Conservation (phyloP, 2,329 filamentous ascomycete species). For the Alternaria postmessia region DNA sequence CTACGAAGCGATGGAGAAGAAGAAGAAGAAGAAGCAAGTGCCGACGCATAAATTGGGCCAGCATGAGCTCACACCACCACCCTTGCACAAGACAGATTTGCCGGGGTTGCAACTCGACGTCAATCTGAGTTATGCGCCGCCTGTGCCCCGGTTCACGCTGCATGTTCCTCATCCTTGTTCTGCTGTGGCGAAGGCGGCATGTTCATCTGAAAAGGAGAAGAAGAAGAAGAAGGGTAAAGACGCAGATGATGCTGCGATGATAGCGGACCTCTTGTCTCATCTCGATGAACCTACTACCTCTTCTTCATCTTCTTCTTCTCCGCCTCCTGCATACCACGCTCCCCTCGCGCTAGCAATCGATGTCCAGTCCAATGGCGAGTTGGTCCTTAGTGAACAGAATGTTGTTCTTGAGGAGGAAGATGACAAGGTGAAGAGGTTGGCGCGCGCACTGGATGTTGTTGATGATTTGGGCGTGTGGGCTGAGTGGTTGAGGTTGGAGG, state of each 20-base stretch:
- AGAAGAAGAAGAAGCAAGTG: slow-evolving; percentile 39
- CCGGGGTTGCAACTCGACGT: slow-evolving; percentile 37
- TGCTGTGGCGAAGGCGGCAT: background rate
- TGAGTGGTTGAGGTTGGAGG: slow-evolving; percentile 56
- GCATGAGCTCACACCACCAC: no score
- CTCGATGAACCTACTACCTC: slow-evolving; percentile 9
- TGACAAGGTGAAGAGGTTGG: slow-evolving; percentile 47
- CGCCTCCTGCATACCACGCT: slow-evolving; percentile 40
- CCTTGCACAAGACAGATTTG: no score
- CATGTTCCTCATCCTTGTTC: slow-evolving; percentile 41
- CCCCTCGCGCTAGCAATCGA: slow-evolving; percentile 63
- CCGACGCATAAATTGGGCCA: slow-evolving; percentile 14
- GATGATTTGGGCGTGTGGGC: slow-evolving; percentile 62
- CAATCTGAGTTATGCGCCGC: slow-evolving; percentile 43
- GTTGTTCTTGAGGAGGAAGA: slow-evolving; percentile 45
- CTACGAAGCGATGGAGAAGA: no score
- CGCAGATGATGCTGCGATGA: background rate
- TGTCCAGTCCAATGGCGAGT: slow-evolving; percentile 66
- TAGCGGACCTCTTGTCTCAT: slow-evolving; percentile 19
- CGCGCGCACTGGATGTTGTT: slow-evolving; percentile 55
- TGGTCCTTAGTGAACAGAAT: slow-evolving; percentile 68
- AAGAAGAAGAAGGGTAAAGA: background rate
- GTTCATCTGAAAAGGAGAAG: background rate
- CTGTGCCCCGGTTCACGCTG: slow-evolving; percentile 40
- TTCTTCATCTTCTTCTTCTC: background rate